Percentiles rank a stretch among this genome's conserved stretches.
phyloP scores from a whole-genome alignment of 139 green algal genomes.

The Nannochloris sp. region DNA sequence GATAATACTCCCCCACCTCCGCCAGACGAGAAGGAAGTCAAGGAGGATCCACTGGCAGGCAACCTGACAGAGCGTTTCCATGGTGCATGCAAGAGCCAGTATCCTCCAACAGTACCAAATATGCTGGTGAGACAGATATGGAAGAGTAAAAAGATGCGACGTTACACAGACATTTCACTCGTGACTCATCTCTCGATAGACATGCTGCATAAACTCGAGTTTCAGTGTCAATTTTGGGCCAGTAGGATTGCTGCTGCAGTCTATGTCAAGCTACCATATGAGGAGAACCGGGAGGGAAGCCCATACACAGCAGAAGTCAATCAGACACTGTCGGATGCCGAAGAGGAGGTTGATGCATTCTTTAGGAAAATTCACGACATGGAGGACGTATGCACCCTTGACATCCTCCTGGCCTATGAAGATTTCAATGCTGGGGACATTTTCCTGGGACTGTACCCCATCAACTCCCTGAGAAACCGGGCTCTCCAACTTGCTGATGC shows the following conservation, averaged over 20 bases:
- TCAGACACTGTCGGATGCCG: background rate
- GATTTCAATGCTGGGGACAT: conserved; percentile 11
- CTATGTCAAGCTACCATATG: conserved; percentile 14
- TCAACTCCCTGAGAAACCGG: conserved; percentile 34
- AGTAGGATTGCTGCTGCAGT: conserved; percentile 21
- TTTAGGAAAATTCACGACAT: conserved; percentile 14
- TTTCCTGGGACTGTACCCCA: conserved; percentile 23
- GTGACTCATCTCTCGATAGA: conserved; percentile 31
- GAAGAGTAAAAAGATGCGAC: conserved; percentile 13
- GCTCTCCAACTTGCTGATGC: conserved; percentile 17
- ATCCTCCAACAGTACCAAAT: conserved; percentile 17
- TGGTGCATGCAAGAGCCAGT: conserved; percentile 5
- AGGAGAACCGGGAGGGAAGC: background rate
- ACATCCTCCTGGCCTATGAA: conserved; percentile 21
- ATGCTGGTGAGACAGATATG: conserved; percentile 20
- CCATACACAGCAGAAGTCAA: background rate
- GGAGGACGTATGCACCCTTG: conserved; percentile 17
- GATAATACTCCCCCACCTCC: background rate
- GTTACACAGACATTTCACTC: conserved; percentile 19
- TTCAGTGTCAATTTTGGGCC: conserved; percentile 21
- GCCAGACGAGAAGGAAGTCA: background rate
- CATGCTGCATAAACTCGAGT: conserved; percentile 15
- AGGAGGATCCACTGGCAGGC: conserved; percentile 4
- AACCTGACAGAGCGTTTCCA: conserved; percentile 4
- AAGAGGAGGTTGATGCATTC: conserved; percentile 19